These are phyloP conservation scores for Linnemannia exigua DNA, from an alignment of 192 early-diverging fungal species.

Conservation along the genomic window DNA sequence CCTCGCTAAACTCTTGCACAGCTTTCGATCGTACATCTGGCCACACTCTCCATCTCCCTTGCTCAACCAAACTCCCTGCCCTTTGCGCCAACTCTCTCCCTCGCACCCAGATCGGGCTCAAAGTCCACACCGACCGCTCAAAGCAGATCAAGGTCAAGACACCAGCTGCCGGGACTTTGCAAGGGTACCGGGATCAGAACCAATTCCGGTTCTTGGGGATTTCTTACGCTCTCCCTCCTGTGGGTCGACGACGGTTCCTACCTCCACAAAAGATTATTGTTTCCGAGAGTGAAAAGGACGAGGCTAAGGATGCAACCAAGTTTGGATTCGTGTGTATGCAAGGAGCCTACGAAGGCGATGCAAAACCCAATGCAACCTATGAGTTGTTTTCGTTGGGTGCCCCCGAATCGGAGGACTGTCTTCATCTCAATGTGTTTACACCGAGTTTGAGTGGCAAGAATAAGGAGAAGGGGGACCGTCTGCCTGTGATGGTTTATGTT, in stretches of 20 bases:
- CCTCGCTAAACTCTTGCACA: background rate
- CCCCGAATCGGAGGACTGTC: slow-evolving; percentile 33
- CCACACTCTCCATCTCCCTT: background rate
- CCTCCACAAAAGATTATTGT: slow-evolving; percentile 11
- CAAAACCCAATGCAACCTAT: background rate
- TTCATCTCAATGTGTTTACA: slow-evolving; percentile 53
- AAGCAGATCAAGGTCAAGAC: slow-evolving; percentile 35
- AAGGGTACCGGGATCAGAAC: slow-evolving; percentile 42
- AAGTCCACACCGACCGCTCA: slow-evolving; percentile 14
- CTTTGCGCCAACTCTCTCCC: slow-evolving; percentile 22
- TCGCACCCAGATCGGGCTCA: background rate
- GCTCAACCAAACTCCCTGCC: slow-evolving; percentile 2
- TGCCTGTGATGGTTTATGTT: slow-evolving; percentile 48
- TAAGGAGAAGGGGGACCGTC: slow-evolving; percentile 3
- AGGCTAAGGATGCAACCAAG: slow-evolving; percentile 16
- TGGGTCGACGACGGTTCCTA: slow-evolving; percentile 29
- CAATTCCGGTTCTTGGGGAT: slow-evolving; percentile 54
- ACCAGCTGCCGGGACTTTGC: background rate
- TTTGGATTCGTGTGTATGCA: slow-evolving; percentile 31
- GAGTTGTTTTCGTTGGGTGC: background rate
- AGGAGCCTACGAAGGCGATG: background rate
- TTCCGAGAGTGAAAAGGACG: background rate
- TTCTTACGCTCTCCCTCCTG: slow-evolving; percentile 40
- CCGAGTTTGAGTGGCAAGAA: slow-evolving; percentile 12
- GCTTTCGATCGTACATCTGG: slow-evolving; percentile 15